Conservation (phyloP, 176 grass and related monocot genomes). For the Aegilops tauschii region DNA sequence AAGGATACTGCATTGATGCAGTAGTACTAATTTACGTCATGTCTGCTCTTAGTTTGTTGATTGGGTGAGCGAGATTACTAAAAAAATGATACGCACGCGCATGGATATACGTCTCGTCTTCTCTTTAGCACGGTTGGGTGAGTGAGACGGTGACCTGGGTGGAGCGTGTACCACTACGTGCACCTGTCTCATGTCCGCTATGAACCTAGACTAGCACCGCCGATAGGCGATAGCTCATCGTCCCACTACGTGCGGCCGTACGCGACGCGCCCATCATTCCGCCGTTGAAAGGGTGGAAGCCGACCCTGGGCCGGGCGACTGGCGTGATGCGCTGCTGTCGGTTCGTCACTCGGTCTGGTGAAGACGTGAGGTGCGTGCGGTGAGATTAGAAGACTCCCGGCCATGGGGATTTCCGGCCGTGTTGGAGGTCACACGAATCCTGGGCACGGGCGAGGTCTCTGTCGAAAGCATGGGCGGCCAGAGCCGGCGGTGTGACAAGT, state of each 20-base stretch:
- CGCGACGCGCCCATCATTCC: constrained; percentile 24
- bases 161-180: not conserved
- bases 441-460: too few relatives aligned
- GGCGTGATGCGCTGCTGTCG: not conserved
- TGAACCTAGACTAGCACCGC: not conserved
- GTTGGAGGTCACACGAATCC: not conserved
- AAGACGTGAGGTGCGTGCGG: not conserved
- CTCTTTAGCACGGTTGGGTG: not conserved
- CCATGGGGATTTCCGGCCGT: not conserved
- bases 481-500: too few relatives aligned
- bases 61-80: not conserved
- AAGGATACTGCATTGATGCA: not conserved
- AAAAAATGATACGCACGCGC: not conserved
- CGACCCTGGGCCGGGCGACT: not conserved
- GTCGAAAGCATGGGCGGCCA: not conserved
- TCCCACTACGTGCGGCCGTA: not conserved
- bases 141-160: not conserved
- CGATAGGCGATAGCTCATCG: not conserved
- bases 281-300: constrained; percentile 13
- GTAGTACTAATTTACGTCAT: not conserved
- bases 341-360: not conserved
- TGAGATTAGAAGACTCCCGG: not conserved
- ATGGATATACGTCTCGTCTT: not conserved
- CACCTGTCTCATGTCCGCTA: not conserved
- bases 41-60: not conserved